Evolutionary conservation across 2,329 filamentous ascomycete genomes (phyloP), one percentile per base, ranked within the genome.

Genomic region (Myriangium duriaei): DNA sequence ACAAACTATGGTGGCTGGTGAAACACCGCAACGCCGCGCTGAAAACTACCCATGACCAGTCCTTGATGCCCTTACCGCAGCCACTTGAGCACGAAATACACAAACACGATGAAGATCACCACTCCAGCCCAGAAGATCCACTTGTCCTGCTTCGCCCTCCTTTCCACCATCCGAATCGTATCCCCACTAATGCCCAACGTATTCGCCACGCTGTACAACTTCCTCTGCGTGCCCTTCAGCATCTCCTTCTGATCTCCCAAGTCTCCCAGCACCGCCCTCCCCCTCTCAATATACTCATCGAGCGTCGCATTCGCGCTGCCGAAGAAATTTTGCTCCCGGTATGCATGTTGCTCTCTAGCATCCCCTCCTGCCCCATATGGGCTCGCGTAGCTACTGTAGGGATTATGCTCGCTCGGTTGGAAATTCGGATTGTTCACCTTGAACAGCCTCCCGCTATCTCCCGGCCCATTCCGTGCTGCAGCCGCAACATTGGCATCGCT

Each of bases 111-210:
- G 59, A 98, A 98, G 24, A 91, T 61, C 4, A 92, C 61, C 2
- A 88, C 85, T 0, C 91, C 86, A 0, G 67, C 81, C 71, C 81
- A 82, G 58, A 98, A 98, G 24, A 98, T 93, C 86, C 87, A 96
- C 63, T 95, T 96, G 58, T 98, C 91, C 65, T 96, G 82, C 58
- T 77, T 81, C 35, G 91, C 86, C 45, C 91, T 71, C 49, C 91
- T 66, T 63, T 96, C 88, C 30, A 98, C 81, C 85, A 91, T 96
- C 32, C 91, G 77, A 47, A 98, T 98, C 2, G 91, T 98, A 57
- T 96, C 88, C 13, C 88, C 87, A 53, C 82, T 92, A 42, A 98
- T 74, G 0, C 91, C 91, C 33, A 98, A 63, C 14, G 91, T 96
- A 55, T 93, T 96, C 5, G 84, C 91, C 13, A 95, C 86, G 50